Evolutionary conservation across 2,329 filamentous ascomycete genomes (phyloP).

Genomic region (Calycina herbarum): DNA sequence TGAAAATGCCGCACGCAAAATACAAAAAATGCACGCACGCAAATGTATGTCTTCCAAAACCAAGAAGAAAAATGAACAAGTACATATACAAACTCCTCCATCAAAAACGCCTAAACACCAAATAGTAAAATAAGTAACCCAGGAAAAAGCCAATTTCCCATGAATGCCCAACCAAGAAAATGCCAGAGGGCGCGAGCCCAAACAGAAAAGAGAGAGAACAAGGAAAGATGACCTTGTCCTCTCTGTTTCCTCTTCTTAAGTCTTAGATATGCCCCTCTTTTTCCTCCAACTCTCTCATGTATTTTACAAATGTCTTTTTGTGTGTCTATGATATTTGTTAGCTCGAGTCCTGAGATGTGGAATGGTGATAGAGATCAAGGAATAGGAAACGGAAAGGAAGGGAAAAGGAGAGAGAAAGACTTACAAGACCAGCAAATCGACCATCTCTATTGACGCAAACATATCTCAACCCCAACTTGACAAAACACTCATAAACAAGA

Average conservation of each 20-base stretch:
- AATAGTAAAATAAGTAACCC: too few relatives aligned
- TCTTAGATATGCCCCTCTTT: conserved; percentile 28
- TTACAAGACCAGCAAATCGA: conserved; percentile 82
- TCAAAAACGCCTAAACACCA: too few relatives aligned
- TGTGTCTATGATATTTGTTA: conserved; percentile 59
- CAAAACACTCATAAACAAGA: conserved; percentile 93
- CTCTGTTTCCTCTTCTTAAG: background rate
- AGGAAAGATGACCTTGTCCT: background rate
- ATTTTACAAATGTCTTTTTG: conserved; percentile 96
- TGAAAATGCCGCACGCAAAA: too few relatives aligned
- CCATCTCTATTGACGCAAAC: conserved; percentile 87
- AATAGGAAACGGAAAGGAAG: background rate
- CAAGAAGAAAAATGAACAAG: too few relatives aligned
- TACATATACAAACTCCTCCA: too few relatives aligned
- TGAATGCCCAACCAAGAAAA: background rate
- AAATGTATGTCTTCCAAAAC: too few relatives aligned
- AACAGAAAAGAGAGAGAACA: background rate
- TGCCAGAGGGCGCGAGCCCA: background rate
- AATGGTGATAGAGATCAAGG: background rate
- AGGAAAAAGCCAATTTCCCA: too few relatives aligned
- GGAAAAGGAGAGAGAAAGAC: conserved; percentile 34
- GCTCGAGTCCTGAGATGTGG: background rate
- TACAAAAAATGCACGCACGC: too few relatives aligned
- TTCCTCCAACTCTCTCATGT: conserved; percentile 80
- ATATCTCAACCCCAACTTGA: conserved; percentile 88